Conservation (phyloP, 1,139 yeast species). For the Sugiyamaella japonica region DNA sequence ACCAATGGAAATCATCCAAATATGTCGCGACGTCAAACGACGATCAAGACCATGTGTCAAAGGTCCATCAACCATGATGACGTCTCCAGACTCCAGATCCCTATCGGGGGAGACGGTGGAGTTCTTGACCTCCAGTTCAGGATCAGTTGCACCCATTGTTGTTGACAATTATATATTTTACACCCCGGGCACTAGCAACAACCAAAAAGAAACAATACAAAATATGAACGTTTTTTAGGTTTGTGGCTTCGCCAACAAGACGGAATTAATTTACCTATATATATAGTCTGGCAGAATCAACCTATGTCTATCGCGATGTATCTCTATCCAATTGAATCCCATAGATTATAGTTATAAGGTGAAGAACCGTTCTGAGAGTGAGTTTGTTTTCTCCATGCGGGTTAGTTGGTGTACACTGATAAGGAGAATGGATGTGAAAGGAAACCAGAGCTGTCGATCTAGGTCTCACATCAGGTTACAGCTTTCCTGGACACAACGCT, state of each 20-base stretch:
- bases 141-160: constrained; percentile 9
- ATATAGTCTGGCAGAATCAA: constrained; percentile 1
- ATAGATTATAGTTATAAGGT: background rate
- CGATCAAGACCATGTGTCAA: constrained; percentile 21
- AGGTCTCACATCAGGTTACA: background rate
- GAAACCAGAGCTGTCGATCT: background rate
- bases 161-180: too few relatives aligned
- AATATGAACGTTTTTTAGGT: background rate
- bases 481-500: background rate
- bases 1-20: constrained; percentile 53
- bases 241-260: too few relatives aligned
- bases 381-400: background rate
- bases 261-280: background rate
- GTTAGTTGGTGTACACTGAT: constrained; percentile 1
- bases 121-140: constrained; percentile 8
- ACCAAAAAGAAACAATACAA: background rate
- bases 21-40: constrained; percentile 38
- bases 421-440: background rate
- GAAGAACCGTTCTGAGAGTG: background rate
- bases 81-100: constrained; percentile 16
- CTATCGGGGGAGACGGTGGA: constrained; percentile 2
- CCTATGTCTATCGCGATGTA: background rate
- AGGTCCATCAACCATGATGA: constrained; percentile 17
- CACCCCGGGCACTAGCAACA: background rate
- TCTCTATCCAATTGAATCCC: constrained; percentile 10